Evolutionary conservation across 768 basidiomycete genomes (phyloP).

Genomic region (Rhizopogon salebrosus): DNA sequence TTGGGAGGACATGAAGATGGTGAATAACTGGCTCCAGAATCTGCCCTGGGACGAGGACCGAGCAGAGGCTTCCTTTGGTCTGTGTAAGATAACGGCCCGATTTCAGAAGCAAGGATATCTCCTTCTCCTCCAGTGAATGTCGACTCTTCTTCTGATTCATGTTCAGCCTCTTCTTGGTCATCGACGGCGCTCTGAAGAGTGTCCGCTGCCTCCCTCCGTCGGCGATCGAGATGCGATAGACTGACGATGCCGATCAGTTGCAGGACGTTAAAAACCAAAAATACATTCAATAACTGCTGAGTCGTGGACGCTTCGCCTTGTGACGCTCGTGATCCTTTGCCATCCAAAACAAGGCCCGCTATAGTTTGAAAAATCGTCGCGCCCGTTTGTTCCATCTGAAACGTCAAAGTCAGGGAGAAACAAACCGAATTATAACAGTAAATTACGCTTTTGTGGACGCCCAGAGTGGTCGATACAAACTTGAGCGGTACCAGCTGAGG

Average conservation of each 20-base stretch:
- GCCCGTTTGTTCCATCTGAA: slow-evolving; percentile 69
- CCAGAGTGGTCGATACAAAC: slow-evolving; percentile 74
- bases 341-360: slow-evolving; percentile 54
- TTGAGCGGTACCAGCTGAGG: slow-evolving; percentile 65
- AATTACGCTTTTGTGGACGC: slow-evolving; percentile 73
- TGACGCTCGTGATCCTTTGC: slow-evolving; percentile 1
- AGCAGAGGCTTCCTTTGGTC: slow-evolving; percentile 12
- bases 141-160: neutral
- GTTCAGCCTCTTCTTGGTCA: neutral
- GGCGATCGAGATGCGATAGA: slow-evolving; percentile 44
- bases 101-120: slow-evolving; percentile 5
- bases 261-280: slow-evolving; percentile 50
- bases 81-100: neutral
- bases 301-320: slow-evolving; percentile 24
- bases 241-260: slow-evolving; percentile 49
- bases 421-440: neutral
- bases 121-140: neutral
- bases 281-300: slow-evolving; percentile 52
- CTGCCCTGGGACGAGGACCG: neutral
- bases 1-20: slow-evolving; percentile 11
- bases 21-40: neutral
- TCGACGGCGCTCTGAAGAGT: neutral
- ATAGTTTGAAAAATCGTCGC: slow-evolving; percentile 69
- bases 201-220: slow-evolving; percentile 26
- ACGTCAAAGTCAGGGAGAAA: neutral